Evolutionary conservation across 2,329 filamentous ascomycete genomes (phyloP), one percentile per base, ranked within the genome.

Genomic region (Penicillium janthinellum): DNA sequence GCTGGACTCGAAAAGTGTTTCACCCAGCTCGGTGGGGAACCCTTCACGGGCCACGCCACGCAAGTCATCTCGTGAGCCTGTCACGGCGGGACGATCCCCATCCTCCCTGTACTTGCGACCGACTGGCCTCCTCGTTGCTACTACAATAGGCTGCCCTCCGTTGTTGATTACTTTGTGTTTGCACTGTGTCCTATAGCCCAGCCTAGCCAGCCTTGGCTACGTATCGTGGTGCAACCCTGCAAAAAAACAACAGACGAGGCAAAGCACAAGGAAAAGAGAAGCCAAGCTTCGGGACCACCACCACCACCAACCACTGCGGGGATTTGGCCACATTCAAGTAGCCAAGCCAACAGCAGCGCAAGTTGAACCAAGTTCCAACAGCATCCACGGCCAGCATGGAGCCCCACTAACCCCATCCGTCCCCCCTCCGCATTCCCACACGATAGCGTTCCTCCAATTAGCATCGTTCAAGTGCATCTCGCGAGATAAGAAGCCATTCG

Each of bases 361-460:
- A 31, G 31, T 31, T 31, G 31, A 31, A 31, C 41, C 41, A 17
- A 17, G 17, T 17, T 17, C 17, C 17, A 44, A 44, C 44, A 47
- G 22, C 25, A 22, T 35, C 47, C 47, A 49, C 31, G 47, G 47
- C 47, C 47, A 49, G 47, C 28, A 49, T 59, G 54, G 34, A 48
- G 51, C 53, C 56, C 47, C 55, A 60, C 65, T 66, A 59, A 25
- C 63, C 56, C 45, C 35, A 65, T 61, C 34, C 42, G 61, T 58
- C 28, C 7, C 35, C 53, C 65, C 65, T 67, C 65, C 65, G 65
- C 64, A 67, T 67, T 58, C 44, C 48, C 52, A 54, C 31, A 45
- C 31, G 64, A 67, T 66, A 64, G 56, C 37, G 47, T 41, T 59
- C 53, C 25, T 51, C 64, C 62, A 64, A 66, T 66, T 49, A 58